A percentile compares a stretch with the other conserved stretches of the same genome.
Evolutionary conservation across 495 filamentous ascomycete species (phyloP).

Genomic region (Glutinoglossum americanum): DNA sequence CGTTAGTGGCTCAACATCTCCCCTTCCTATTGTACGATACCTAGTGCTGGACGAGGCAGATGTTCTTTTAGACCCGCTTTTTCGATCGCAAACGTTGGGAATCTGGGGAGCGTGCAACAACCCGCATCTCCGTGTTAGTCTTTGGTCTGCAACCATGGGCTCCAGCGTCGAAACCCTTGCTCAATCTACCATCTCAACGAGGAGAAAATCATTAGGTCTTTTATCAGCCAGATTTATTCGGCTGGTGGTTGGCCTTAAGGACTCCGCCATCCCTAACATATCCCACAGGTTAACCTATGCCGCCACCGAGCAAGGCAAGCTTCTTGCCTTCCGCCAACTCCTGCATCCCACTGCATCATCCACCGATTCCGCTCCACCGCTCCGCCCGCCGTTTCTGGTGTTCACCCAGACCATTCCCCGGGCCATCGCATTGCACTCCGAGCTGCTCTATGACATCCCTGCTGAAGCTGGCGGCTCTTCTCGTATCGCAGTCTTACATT

Average conservation of each 20-base stretch:
- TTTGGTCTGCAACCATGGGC: conserved; percentile 95
- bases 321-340: conserved; percentile 76
- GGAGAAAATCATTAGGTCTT: conserved; percentile 15
- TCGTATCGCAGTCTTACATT: conserved; percentile 78
- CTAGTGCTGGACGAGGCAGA: conserved; percentile 88
- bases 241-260: conserved; percentile 82
- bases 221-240: conserved; percentile 37
- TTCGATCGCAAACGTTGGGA: conserved; percentile 69
- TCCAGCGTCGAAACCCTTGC: conserved; percentile 72
- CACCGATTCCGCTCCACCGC: conserved; percentile 32
- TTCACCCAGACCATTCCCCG: conserved; percentile 35
- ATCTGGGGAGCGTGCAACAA: conserved; percentile 65
- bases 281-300: conserved; percentile 75
- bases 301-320: conserved; percentile 80
- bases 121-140: conserved; percentile 41
- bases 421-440: conserved; percentile 65
- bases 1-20: conserved; percentile 18
- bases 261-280: conserved; percentile 82
- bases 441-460: conserved; percentile 89
- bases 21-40: conserved; percentile 39
- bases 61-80: conserved; percentile 76
- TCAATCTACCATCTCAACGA: conserved; percentile 33
- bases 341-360: conserved; percentile 41
- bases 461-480: conserved; percentile 63
- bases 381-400: conserved; percentile 33